Evolutionary conservation across 169 alveolate genomes (phyloP), one percentile per base, ranked within the genome.

Genomic region (Plasmodium fragile): DNA sequence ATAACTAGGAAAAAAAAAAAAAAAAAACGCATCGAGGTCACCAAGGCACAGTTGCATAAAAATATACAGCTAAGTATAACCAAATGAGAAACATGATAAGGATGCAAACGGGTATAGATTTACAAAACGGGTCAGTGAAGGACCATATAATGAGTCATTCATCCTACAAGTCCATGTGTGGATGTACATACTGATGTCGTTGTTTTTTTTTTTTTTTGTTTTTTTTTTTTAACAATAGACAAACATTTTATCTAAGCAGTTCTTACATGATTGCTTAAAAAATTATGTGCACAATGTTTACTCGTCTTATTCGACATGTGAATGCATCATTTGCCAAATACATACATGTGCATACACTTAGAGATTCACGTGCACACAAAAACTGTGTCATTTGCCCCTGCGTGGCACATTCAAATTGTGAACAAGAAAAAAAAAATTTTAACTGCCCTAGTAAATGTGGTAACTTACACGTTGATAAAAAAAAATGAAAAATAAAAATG

Each of bases 201-300:
- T 82, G n/a, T 39, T 39, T 39, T 39, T 25, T 81, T 53, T 30
- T 81, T 30, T 52, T 52, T 81, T 81, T 82, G 59, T 82, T 39
- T 82, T 34, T 43, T 43, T 43, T 43, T 43, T 43, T 43, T 43
- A 43, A 43, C 53, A 43, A 1, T 36, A 36, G 25, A 69, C 52
- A 36, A 22, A 36, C 72, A 39, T 36, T 82, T 52, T 65, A 49
- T 36, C 69, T 82, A 82, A 82, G 72, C 72, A 69, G 73, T 30
- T 82, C 52, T 34, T 28, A 59, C 45, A 34, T 41, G 18, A 70
- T 69, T 82, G 69, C 72, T 65, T 16, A 82, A 82, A 82, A 82
- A 82, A 65, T 81, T 82, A n/a, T 82, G 25, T 80, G 72, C 59
- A 10, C 8, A 36, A 22, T 53, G 45, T 81, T 36, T 82, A 30